These are phyloP conservation scores for Lactarius psammicola DNA, from an alignment of 768 basidiomycete genomes.

Conservation along the genomic window DNA sequence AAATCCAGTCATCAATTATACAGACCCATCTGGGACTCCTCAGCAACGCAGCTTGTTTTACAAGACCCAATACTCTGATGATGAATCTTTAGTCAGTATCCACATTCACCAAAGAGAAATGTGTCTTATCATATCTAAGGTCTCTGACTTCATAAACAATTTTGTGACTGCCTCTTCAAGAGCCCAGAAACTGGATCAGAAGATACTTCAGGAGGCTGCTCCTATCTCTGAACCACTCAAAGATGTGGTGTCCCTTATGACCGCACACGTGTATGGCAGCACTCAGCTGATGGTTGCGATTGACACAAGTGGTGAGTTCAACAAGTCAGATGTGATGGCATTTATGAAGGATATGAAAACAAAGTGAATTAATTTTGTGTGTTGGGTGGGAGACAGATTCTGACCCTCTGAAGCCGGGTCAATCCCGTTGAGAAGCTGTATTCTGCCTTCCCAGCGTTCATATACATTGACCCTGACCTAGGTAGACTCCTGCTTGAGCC, in stretches of 20 bases:
- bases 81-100: not conserved
- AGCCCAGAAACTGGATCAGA: constrained; percentile 46
- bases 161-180: constrained; percentile 44
- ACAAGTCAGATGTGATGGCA: constrained; percentile 49
- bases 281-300: constrained; percentile 56
- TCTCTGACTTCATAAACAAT: constrained; percentile 44
- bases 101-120: too few relatives aligned
- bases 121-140: too few relatives aligned
- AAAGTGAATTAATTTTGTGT: not conserved
- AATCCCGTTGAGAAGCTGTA: constrained; percentile 57
- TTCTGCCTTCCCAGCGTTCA: constrained; percentile 48
- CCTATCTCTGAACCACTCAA: constrained; percentile 52
- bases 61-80: constrained; percentile 3
- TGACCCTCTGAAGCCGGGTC: constrained; percentile 26
- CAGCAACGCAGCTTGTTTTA: constrained; percentile 36
- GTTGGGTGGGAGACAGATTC: not conserved
- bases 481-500: constrained; percentile 36
- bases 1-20: too few relatives aligned
- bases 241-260: constrained; percentile 49
- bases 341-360: constrained; percentile 44
- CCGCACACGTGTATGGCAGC: constrained; percentile 54
- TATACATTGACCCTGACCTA: constrained; percentile 54
- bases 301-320: constrained; percentile 46
- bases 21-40: too few relatives aligned
- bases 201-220: constrained; percentile 47